These are phyloP conservation scores for Colletotrichum eremochloae DNA, from an alignment of 2,329 filamentous ascomycete species.

Conservation along the genomic window DNA sequence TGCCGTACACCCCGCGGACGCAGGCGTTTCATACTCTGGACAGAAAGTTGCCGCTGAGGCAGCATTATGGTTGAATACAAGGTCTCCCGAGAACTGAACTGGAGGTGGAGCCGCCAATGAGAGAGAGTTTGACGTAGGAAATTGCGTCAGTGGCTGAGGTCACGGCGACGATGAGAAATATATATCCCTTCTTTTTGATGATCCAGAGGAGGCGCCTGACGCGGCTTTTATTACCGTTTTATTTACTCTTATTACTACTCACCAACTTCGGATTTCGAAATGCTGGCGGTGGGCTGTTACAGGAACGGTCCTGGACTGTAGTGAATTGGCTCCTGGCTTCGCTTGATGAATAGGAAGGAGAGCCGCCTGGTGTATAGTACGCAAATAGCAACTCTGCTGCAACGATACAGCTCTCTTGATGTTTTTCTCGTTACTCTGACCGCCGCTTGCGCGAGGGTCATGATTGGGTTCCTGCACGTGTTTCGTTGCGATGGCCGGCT, in stretches of 20 bases:
- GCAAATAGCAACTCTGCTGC: not conserved
- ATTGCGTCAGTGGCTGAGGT: no score
- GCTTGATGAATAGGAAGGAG: not conserved
- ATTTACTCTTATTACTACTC: not conserved
- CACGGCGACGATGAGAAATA: not conserved
- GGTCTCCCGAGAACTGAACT: not conserved
- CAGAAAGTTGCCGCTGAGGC: constrained; percentile 66
- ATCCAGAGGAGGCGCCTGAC: not conserved
- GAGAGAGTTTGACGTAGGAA: not conserved
- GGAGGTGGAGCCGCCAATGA: not conserved
- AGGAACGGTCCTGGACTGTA: not conserved
- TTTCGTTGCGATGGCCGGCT: not conserved
- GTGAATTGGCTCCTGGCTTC: not conserved
- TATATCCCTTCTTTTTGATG: not conserved
- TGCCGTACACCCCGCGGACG: constrained; percentile 75
- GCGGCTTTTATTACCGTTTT: not conserved
- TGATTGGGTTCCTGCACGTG: not conserved
- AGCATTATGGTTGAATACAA: constrained; percentile 45
- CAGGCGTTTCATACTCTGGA: constrained; percentile 76
- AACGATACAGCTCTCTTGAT: not conserved
- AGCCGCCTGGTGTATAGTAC: not conserved
- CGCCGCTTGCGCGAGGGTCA: not conserved
- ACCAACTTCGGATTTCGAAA: no score
- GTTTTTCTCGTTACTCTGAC: no score
- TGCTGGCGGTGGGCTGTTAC: not conserved